Evolutionary conservation across 2,329 filamentous ascomycete species (phyloP).

Genomic region (Alternaria sp.): DNA sequence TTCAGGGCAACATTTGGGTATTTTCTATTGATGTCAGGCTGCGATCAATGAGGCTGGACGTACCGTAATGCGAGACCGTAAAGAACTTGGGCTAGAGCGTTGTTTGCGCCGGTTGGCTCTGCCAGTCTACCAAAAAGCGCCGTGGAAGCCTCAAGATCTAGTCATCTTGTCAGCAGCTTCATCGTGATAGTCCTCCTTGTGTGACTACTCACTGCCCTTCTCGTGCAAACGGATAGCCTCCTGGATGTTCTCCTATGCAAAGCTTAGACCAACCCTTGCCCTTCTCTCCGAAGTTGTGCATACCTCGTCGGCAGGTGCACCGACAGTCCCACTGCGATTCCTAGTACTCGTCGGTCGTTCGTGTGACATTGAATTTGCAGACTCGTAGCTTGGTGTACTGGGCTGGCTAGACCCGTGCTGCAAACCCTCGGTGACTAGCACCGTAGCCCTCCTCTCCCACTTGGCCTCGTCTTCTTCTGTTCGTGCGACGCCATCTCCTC

Average conservation of each 20-base stretch:
- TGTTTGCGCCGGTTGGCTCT: slow-evolving; percentile 83
- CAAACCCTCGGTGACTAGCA: slow-evolving; percentile 72
- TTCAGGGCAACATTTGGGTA: slow-evolving; percentile 39
- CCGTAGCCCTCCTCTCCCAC: slow-evolving; percentile 95
- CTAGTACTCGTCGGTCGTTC: slow-evolving; percentile 21
- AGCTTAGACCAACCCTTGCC: slow-evolving; percentile 26
- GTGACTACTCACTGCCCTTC: slow-evolving; percentile 64
- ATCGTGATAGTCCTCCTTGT: not conserved
- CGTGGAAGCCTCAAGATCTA: slow-evolving; percentile 78
- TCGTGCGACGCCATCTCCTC: slow-evolving; percentile 54
- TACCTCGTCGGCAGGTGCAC: slow-evolving; percentile 53
- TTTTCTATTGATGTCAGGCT: slow-evolving; percentile 18
- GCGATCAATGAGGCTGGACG: slow-evolving; percentile 39
- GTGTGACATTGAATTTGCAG: slow-evolving; percentile 27
- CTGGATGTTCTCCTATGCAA: slow-evolving; percentile 72
- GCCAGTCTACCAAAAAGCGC: slow-evolving; percentile 83
- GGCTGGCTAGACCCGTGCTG: slow-evolving; percentile 43
- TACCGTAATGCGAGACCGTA: slow-evolving; percentile 91
- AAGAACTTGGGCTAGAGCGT: slow-evolving; percentile 92
- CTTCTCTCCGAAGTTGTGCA: slow-evolving; percentile 19
- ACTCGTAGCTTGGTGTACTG: slow-evolving; percentile 41
- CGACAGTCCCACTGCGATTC: slow-evolving; percentile 50
- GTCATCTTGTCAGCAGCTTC: slow-evolving; percentile 31
- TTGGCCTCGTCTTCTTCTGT: slow-evolving; percentile 63
- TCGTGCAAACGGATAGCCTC: slow-evolving; percentile 96